Conservation (phyloP, 1,284 basidiomycete genomes). For the Sporisorium iseilematis-ciliati region DNA sequence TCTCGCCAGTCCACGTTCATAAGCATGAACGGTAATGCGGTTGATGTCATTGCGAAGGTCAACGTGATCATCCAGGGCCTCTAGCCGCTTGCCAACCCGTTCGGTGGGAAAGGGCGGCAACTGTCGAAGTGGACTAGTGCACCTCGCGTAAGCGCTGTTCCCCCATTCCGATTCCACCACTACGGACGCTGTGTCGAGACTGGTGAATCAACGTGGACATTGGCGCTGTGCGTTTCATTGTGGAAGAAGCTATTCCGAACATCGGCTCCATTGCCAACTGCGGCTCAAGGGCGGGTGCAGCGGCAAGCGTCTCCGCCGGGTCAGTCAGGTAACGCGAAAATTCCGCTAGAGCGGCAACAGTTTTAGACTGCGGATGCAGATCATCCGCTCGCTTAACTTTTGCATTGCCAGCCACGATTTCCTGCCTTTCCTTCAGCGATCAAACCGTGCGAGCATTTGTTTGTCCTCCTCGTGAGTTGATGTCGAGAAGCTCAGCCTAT, state of each 20-base stretch:
- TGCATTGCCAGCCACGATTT: neutral
- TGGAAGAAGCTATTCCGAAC: slow-evolving; percentile 14
- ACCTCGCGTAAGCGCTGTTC: too few relatives aligned
- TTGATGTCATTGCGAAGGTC: too few relatives aligned
- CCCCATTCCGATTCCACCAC: neutral
- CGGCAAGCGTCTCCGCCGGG: neutral
- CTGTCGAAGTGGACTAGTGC: too few relatives aligned
- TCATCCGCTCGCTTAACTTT: slow-evolving; percentile 20
- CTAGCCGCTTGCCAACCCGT: too few relatives aligned
- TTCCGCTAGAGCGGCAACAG: too few relatives aligned
- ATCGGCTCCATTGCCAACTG: neutral
- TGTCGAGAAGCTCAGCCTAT: too few relatives aligned
- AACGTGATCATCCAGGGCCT: too few relatives aligned
- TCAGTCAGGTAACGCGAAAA: neutral
- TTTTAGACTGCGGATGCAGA: slow-evolving; percentile 18
- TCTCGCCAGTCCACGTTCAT: too few relatives aligned
- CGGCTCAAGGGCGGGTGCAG: slow-evolving; percentile 2
- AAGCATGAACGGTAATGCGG: too few relatives aligned
- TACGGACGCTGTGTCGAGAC: neutral
- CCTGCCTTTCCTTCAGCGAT: neutral
- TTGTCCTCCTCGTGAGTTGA: too few relatives aligned
- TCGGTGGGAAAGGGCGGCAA: too few relatives aligned
- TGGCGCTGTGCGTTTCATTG: neutral
- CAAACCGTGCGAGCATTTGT: too few relatives aligned
- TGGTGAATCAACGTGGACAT: slow-evolving; percentile 1